Percentiles rank a stretch among this genome's conserved stretches.
phyloP scores from a whole-genome alignment of 1,139 yeast species.

The Pichia sp. region DNA sequence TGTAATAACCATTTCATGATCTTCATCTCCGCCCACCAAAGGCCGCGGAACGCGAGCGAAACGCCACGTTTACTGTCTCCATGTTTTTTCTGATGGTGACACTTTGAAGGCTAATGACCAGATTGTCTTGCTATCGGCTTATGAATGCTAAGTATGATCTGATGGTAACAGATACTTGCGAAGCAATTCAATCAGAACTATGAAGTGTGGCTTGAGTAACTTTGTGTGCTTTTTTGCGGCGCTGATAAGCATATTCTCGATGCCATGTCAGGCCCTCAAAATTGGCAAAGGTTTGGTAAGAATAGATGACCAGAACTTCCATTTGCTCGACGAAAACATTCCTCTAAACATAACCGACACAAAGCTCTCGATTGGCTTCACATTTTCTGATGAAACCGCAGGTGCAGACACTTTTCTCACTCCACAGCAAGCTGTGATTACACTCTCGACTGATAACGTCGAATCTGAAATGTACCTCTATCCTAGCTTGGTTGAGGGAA shows the following conservation, averaged over 20 bases:
- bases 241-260: background rate
- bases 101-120: too few species aligned
- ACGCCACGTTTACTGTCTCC: background rate
- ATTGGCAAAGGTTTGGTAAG: conserved; percentile 19
- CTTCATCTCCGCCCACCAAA: too few species aligned
- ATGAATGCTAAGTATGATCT: too few species aligned
- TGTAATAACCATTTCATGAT: background rate
- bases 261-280: conserved; percentile 11
- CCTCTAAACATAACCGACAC: conserved; percentile 22
- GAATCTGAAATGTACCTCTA: conserved; percentile 20
- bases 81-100: background rate
- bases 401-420: background rate
- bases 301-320: conserved; percentile 18
- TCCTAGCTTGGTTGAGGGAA: conserved; percentile 22
- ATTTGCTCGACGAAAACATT: conserved; percentile 3
- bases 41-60: background rate
- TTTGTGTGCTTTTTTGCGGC: background rate
- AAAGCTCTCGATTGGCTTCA: conserved; percentile 19
- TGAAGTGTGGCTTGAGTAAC: background rate
- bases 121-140: too few species aligned
- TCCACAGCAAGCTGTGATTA: conserved; percentile 27
- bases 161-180: too few species aligned
- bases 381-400: conserved; percentile 11
- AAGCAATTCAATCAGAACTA: background rate
- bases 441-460: conserved; percentile 18